Evolutionary conservation across 2,329 filamentous ascomycete species (phyloP), one percentile per base, ranked within the genome.

Genomic region (Hymenoscyphus scutula): DNA sequence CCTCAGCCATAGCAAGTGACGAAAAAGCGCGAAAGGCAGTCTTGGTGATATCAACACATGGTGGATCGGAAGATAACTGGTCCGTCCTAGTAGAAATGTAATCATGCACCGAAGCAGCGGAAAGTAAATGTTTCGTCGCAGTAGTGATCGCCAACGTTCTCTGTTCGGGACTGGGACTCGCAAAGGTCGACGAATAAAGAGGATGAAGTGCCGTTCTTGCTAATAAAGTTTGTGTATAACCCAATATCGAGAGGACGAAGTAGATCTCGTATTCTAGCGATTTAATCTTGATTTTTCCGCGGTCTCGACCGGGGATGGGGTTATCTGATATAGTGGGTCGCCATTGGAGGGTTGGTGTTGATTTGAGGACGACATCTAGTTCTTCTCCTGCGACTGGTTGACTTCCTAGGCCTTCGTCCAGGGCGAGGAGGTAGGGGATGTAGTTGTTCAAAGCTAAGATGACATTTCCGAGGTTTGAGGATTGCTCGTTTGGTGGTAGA

Each of bases 241-340:
- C 93, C 48, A 97, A 79, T 0, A 91, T 89, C 0, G 89, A 87
- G 6, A 97, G 78, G 0, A 86, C 83, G 73, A 96, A 97, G 66
- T 84, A 87, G 38, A 97, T 78, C 73, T 99, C 95, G 75, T 92
- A 89, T 71, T 94, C 90, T 3, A 98, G 77, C 6, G 89, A 90
- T 38, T 83, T 82, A 7, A 95, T 80, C 67, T 86, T 89, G 6
- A 90, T 78, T n/a, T 91, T 83, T 13, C 85, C 78, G 15, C 81
- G 79, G 70, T 91, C 87, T 27, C 85, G 86, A 1, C 85, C 83
- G 1, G 87, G 85, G 15, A 90, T 80, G 4, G 83, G 74, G n/a
- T 82, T 81, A 5, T 86, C 83, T 3, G 87, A 85, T 19, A 98
- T 79, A 0, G 90, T 94, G 5, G 91, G 86, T 41, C 93, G 87